phyloP scores from a whole-genome alignment of 768 basidiomycete genomes.

The Leccinum incarnatum region DNA sequence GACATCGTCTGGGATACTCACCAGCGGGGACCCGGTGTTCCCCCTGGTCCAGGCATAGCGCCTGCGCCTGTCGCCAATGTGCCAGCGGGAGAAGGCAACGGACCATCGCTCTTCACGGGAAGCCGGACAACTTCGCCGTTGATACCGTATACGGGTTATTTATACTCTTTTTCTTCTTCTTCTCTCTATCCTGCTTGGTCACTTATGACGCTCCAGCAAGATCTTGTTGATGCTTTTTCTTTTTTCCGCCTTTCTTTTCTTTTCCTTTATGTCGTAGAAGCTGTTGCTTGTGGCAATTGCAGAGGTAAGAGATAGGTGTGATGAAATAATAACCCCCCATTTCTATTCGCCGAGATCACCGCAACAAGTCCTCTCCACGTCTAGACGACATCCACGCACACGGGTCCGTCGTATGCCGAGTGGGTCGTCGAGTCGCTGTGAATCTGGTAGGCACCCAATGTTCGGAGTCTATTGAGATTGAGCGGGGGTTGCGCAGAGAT shows the following conservation, averaged over 20 bases:
- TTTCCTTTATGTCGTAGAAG: neutral
- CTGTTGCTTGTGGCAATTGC: no score
- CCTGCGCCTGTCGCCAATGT: constrained; percentile 17
- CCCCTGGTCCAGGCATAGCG: constrained; percentile 28
- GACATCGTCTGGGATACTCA: constrained; percentile 26
- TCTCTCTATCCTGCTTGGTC: neutral
- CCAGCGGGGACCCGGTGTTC: constrained; percentile 26
- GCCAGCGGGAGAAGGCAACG: constrained; percentile 9
- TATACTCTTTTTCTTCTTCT: neutral
- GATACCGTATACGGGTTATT: constrained; percentile 16
- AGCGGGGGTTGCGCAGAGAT: no score
- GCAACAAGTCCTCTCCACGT: no score
- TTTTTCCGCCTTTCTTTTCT: neutral
- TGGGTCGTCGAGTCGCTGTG: no score
- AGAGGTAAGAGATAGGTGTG: neutral
- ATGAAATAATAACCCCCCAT: neutral
- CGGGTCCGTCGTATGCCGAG: no score
- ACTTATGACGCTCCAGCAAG: neutral
- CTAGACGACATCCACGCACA: no score
- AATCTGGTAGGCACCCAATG: no score
- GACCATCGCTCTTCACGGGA: constrained; percentile 10
- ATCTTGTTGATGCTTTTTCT: neutral
- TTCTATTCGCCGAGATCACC: neutral
- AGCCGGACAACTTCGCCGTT: constrained; percentile 15
- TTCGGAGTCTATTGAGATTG: no score